Evolutionary conservation across 768 basidiomycete species (phyloP).

Genomic region (Fomitopsis serialis): DNA sequence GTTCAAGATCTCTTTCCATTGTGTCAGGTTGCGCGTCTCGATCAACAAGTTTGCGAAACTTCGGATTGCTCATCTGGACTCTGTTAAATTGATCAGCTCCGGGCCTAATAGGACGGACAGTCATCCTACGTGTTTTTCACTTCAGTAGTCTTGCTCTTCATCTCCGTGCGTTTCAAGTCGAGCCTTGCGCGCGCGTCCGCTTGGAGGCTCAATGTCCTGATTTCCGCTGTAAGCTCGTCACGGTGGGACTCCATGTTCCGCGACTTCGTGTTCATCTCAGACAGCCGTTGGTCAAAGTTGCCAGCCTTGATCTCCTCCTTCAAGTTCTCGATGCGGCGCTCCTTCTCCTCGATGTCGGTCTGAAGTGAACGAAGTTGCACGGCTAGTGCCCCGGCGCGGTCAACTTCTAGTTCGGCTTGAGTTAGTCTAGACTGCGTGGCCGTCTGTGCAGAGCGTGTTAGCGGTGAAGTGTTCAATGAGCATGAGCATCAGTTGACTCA

Average conservation of each 20-base stretch:
- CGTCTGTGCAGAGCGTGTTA: conserved; percentile 10
- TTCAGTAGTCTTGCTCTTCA: conserved; percentile 59
- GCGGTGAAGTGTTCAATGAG: not conserved
- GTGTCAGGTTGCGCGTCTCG: conserved; percentile 51
- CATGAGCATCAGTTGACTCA: conserved; percentile 24
- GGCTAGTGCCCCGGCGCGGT: conserved; percentile 48
- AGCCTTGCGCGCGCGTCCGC: conserved; percentile 78
- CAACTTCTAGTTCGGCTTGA: conserved; percentile 49
- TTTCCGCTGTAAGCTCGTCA: conserved; percentile 66
- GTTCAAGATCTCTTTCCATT: conserved; percentile 72
- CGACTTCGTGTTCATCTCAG: conserved; percentile 46
- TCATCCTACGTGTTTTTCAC: conserved; percentile 59
- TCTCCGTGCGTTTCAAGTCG: conserved; percentile 65
- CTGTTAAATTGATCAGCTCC: conserved; percentile 35
- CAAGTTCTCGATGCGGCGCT: conserved; percentile 50
- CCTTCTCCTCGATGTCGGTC: conserved; percentile 69
- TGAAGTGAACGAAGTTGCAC: conserved; percentile 48
- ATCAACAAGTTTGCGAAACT: conserved; percentile 63
- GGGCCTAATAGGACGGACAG: not conserved
- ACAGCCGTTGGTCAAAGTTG: conserved; percentile 60
- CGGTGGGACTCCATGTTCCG: conserved; percentile 61
- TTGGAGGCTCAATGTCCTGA: conserved; percentile 67
- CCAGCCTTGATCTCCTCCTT: conserved; percentile 52
- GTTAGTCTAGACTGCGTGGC: conserved; percentile 41
- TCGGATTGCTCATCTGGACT: conserved; percentile 51